Percentiles rank a stretch among this genome's conserved stretches.
These are phyloP conservation scores for Backusella westeae DNA, from an alignment of 192 early-diverging fungal species.

Conservation along the genomic window DNA sequence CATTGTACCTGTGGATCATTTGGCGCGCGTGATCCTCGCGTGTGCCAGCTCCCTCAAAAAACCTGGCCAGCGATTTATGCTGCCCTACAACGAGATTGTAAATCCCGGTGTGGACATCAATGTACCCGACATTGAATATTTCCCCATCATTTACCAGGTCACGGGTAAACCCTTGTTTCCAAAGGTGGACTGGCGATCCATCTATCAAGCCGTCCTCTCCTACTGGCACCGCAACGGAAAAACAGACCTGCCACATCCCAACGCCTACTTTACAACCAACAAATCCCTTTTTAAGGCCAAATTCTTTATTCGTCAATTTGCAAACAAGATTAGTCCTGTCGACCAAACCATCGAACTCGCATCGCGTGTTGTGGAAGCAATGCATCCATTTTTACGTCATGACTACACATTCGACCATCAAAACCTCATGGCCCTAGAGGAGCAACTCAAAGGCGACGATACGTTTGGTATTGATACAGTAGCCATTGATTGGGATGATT, in stretches of 20 bases:
- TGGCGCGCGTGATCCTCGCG: conserved; percentile 25
- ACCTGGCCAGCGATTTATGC: conserved; percentile 28
- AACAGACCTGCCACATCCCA: conserved; percentile 14
- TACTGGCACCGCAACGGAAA: conserved; percentile 37
- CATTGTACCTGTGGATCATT: conserved; percentile 37
- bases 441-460: conserved; percentile 1
- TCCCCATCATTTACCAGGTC: conserved; percentile 35
- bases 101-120: neutral
- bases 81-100: conserved; percentile 31
- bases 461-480: conserved; percentile 7
- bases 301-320: conserved; percentile 28
- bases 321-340: conserved; percentile 6
- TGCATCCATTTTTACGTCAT: conserved; percentile 32
- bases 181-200: conserved; percentile 13
- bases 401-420: conserved; percentile 24
- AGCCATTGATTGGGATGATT: conserved; percentile 22
- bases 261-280: conserved; percentile 29
- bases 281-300: conserved; percentile 24
- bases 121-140: conserved; percentile 22
- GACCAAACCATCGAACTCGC: conserved; percentile 20
- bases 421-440: conserved; percentile 9
- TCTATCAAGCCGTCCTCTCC: conserved; percentile 17
- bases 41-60: conserved; percentile 1
- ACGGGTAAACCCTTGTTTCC: neutral
- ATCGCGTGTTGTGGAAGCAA: conserved; percentile 23